phyloP scores from a whole-genome alignment of 192 early-diverging fungal species.

The Podila clonocystis region DNA sequence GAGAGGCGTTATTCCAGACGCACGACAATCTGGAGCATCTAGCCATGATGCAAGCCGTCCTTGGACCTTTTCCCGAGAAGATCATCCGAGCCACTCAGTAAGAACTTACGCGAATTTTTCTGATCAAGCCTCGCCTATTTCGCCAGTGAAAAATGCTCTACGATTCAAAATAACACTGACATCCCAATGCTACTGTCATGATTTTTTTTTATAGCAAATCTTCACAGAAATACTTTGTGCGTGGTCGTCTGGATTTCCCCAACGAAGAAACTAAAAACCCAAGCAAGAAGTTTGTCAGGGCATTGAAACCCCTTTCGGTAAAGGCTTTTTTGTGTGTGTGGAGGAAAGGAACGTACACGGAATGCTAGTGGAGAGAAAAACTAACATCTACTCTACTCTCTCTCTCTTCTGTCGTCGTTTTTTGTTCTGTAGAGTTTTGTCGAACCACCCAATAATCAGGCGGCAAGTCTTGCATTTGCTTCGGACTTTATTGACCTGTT shows the following conservation, averaged over 20 bases:
- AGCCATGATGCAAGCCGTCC: slow-evolving; percentile 94
- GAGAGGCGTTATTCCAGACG: slow-evolving; percentile 96
- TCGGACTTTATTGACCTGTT: slow-evolving; percentile 77
- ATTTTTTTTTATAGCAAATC: slow-evolving; percentile 45
- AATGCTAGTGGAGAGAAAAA: neutral
- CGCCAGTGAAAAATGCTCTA: too few relatives aligned
- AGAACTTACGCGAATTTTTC: neutral
- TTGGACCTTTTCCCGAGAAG: slow-evolving; percentile 81
- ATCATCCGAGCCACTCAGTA: slow-evolving; percentile 65
- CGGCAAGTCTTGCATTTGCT: slow-evolving; percentile 55
- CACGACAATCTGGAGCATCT: slow-evolving; percentile 97
- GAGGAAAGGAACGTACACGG: neutral
- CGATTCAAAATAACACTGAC: neutral
- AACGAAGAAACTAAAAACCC: slow-evolving; percentile 61
- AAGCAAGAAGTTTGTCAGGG: slow-evolving; percentile 71
- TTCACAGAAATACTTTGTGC: slow-evolving; percentile 64
- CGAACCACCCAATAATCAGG: slow-evolving; percentile 52
- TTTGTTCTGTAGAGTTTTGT: slow-evolving; percentile 22
- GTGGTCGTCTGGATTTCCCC: slow-evolving; percentile 63
- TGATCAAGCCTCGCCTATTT: neutral
- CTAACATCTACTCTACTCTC: neutral
- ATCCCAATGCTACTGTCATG: neutral
- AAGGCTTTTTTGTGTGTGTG: neutral
- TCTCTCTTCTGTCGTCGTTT: neutral
- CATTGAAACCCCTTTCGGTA: slow-evolving; percentile 65